phyloP scores from a whole-genome alignment of 768 basidiomycete genomes.

The Termitomyces sp. region DNA sequence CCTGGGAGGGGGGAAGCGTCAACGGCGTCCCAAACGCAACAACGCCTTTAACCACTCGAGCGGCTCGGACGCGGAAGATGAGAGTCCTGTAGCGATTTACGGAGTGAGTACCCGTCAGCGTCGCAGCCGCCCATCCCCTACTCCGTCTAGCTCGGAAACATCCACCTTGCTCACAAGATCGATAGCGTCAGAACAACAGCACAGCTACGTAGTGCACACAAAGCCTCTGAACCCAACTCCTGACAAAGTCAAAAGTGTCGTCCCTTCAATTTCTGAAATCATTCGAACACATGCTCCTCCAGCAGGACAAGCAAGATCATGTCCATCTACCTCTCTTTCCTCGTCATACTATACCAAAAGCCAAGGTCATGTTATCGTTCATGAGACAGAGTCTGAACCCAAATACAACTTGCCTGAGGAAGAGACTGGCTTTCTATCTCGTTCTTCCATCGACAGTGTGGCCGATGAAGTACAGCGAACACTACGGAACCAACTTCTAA shows the following conservation, averaged over 20 bases:
- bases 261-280: slow-evolving; percentile 85
- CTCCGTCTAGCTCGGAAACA: slow-evolving; percentile 21
- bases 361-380: slow-evolving; percentile 38
- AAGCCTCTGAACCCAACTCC: slow-evolving; percentile 9
- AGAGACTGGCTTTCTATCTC: slow-evolving; percentile 60
- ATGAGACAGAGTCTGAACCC: slow-evolving; percentile 49
- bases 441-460: slow-evolving; percentile 86
- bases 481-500: slow-evolving; percentile 50
- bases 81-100: slow-evolving; percentile 19
- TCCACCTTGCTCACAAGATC: slow-evolving; percentile 12
- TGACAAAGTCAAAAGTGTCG: slow-evolving; percentile 40
- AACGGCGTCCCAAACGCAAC: slow-evolving; percentile 23
- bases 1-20: slow-evolving; percentile 47
- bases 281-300: slow-evolving; percentile 75
- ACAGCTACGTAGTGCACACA: slow-evolving; percentile 7
- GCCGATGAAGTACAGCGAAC: slow-evolving; percentile 77
- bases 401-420: slow-evolving; percentile 45
- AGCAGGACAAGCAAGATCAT: slow-evolving; percentile 42
- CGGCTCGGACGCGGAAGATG: slow-evolving; percentile 49
- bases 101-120: slow-evolving; percentile 26
- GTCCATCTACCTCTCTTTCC: slow-evolving; percentile 36
- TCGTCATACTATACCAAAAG: slow-evolving; percentile 45
- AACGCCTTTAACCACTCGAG: slow-evolving; percentile 25
- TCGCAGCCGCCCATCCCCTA: slow-evolving; percentile 24
- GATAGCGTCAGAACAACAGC: slow-evolving; percentile 1